Evolutionary conservation across 495 filamentous ascomycete genomes (phyloP).

Genomic region (Lophiostoma macrostomum): DNA sequence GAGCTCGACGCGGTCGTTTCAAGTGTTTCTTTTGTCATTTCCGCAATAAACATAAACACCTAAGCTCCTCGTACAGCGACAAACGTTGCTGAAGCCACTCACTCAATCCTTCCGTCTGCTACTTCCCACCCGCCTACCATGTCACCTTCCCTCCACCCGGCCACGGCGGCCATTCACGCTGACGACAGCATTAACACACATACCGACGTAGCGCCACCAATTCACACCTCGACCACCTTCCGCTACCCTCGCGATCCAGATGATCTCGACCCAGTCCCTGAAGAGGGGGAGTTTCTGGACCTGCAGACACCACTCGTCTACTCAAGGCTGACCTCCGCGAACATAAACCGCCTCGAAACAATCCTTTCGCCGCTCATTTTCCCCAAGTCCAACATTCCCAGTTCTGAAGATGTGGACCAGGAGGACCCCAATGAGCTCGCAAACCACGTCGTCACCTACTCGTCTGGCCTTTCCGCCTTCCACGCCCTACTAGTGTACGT

Average conservation of each 20-base stretch:
- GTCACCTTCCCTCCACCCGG: constrained; percentile 40
- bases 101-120: too few relatives aligned
- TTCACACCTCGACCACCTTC: constrained; percentile 87
- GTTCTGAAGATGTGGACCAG: background rate
- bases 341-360: constrained; percentile 76
- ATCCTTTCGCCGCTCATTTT: constrained; percentile 70
- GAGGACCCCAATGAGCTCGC: constrained; percentile 1
- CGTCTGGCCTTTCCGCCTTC: constrained; percentile 82
- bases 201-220: constrained; percentile 75
- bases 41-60: too few relatives aligned
- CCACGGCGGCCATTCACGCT: constrained; percentile 80
- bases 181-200: constrained; percentile 72
- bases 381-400: too few relatives aligned
- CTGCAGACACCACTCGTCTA: constrained; percentile 58
- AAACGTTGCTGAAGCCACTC: too few relatives aligned
- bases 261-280: constrained; percentile 19
- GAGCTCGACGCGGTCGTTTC: too few relatives aligned
- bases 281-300: constrained; percentile 7
- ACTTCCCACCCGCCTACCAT: constrained; percentile 1
- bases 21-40: too few relatives aligned
- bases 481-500: constrained; percentile 75
- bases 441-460: constrained; percentile 71
- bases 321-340: constrained; percentile 72
- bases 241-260: constrained; percentile 53
- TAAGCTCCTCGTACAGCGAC: too few relatives aligned